Conservation (phyloP, 352 stramenopile species). For the Globisporangium ultimum region DNA sequence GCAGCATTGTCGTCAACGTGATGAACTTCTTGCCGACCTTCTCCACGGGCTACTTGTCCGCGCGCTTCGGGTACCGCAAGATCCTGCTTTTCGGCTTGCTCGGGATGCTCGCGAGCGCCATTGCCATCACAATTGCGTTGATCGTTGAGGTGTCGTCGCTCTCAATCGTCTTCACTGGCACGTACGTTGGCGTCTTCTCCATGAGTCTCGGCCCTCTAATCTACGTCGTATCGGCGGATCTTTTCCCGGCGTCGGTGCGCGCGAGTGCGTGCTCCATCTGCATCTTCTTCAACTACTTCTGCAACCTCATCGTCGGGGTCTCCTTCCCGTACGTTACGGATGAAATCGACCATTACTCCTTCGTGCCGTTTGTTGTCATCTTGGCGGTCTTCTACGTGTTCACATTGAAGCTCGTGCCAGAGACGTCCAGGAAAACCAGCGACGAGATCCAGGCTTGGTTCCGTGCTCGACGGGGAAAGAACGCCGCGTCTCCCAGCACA, state of each 20-base stretch:
- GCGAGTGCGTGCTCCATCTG: conserved; percentile 36
- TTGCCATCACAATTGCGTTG: conserved; percentile 54
- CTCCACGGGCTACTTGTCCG: conserved; percentile 31
- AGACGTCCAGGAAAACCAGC: conserved; percentile 23
- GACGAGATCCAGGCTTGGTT: conserved; percentile 25
- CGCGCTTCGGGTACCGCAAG: conserved; percentile 42
- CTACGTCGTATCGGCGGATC: conserved; percentile 50
- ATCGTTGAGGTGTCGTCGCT: conserved; percentile 17
- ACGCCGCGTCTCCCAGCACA: not conserved
- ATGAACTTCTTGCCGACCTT: conserved; percentile 38
- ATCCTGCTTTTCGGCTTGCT: conserved; percentile 43
- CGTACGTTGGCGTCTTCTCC: conserved; percentile 58
- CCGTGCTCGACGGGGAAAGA: conserved; percentile 12
- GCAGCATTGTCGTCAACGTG: conserved; percentile 36
- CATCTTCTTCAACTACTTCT: conserved; percentile 25
- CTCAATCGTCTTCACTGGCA: conserved; percentile 52
- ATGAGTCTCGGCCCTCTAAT: conserved; percentile 64
- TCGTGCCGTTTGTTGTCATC: conserved; percentile 32
- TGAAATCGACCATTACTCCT: conserved; percentile 25
- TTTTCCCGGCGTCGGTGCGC: conserved; percentile 56
- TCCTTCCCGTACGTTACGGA: conserved; percentile 36
- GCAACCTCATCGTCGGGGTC: conserved; percentile 33
- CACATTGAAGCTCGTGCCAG: conserved; percentile 9
- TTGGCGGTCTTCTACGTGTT: conserved; percentile 14
- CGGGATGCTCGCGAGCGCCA: conserved; percentile 40